Evolutionary conservation across 179 eudicot genomes (phyloP).

Genomic region (Silene coronaria): DNA sequence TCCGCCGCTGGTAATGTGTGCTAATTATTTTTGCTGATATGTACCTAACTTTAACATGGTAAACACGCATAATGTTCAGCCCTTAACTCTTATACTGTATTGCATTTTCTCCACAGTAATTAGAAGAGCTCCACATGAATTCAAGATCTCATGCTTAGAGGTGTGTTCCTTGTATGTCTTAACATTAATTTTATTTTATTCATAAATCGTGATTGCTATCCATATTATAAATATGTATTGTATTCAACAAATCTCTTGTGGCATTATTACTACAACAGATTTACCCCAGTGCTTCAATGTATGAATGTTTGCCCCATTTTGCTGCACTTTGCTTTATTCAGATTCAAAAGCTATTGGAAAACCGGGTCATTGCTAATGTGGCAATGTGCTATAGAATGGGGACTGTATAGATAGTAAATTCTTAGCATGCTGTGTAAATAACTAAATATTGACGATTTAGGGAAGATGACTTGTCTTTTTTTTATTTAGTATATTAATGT

Average conservation of each 20-base stretch:
- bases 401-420: neutral
- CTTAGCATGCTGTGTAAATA: neutral
- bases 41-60: neutral
- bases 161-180: conserved; percentile 34
- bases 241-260: neutral
- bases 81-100: neutral
- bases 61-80: neutral
- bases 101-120: conserved; percentile 56
- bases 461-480: neutral
- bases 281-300: neutral
- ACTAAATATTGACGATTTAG: neutral
- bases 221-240: neutral
- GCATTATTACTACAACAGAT: neutral
- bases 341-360: neutral
- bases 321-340: neutral
- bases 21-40: neutral
- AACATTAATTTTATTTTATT: neutral
- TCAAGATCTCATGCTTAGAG: conserved; percentile 94
- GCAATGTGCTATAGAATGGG: neutral
- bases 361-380: no score
- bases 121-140: conserved; percentile 97
- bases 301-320: neutral
- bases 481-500: neutral
- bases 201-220: neutral
- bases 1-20: neutral